phyloP scores from a whole-genome alignment of 31 red algal genomes.

The Porphyra umbilicalis region DNA sequence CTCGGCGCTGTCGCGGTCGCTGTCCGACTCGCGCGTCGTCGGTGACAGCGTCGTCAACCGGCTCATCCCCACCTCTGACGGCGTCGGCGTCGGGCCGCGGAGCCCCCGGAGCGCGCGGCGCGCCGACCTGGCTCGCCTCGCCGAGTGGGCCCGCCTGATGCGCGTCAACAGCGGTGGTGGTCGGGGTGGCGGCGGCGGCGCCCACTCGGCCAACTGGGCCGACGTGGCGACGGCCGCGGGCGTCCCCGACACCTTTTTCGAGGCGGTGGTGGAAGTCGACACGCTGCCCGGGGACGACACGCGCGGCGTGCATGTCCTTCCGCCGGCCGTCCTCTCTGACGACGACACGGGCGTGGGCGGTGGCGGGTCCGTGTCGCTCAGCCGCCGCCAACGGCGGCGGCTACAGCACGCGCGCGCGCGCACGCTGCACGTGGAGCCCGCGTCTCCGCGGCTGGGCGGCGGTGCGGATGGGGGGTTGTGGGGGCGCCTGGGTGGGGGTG shows the following conservation, averaged over 20 bases:
- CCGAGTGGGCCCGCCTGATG: not conserved
- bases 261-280: not conserved
- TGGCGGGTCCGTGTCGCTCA: not conserved
- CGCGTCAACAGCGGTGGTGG: too few species aligned
- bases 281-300: not conserved
- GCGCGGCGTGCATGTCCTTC: too few species aligned
- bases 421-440: not conserved
- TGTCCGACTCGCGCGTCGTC: not conserved
- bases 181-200: not conserved
- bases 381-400: not conserved
- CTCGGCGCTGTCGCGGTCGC: not conserved
- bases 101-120: not conserved
- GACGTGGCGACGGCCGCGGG: not conserved
- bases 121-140: not conserved
- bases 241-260: not conserved
- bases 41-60: not conserved
- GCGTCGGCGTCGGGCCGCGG: not conserved
- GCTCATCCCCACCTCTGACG: not conserved
- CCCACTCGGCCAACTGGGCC: slow-evolving; percentile 1
- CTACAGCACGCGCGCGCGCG: not conserved
- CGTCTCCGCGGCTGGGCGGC: not conserved
- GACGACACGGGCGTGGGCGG: not conserved
- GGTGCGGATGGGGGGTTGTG: not conserved
- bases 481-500: not conserved
- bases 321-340: not conserved